Base-by-base conservation (phyloP, 257 asterid species). In the Galeopsis tetrahit region DNA sequence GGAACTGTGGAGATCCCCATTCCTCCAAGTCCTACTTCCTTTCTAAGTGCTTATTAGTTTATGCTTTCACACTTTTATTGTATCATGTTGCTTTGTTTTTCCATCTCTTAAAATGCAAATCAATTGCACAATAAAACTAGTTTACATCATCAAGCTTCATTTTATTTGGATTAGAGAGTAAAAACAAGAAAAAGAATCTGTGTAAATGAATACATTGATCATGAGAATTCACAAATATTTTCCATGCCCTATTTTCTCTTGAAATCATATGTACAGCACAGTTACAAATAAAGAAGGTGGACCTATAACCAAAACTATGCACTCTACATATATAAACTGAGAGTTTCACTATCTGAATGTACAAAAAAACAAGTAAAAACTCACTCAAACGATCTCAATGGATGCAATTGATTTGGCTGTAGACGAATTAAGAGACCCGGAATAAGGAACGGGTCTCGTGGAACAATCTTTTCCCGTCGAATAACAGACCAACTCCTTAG, bases 1-100 rank as follows among this genome's bases (percentile, higher is more conserved):
- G 95, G 91, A 28, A 82, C 83, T 40, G 82, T 86, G 1, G 91
- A 84, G 4, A 78, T 84, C 32, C 88, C 89, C 7, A 57, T 79
- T 59, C 92, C 92, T 21, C 92, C 88, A 7, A 72, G 74, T 71
- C 87, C 90, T 52, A 17, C 77, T 65, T 87, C 86, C 5, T 82
- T 85, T 42, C 64, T 81, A 0, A 84, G 84, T 71, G 5, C 84
- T 31, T 5, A 59, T 3, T 78, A 82, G 61, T 38, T 64, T 46
- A 36, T 4, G 40, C 1, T 2, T 36, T 36, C 40, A 1, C 1
- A 5, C 6, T 5, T 36, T 36, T 1, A 3, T 36, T 36, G 40
- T 36, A 7, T 36, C 40, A 2, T 36, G 5, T 36, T 36, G 40
- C 6, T 36, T 36, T 21, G 28, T 21, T 21, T 21, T 21, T 21